A percentile compares a stretch with the other conserved stretches of the same genome.
phyloP scores from a whole-genome alignment of 2,329 filamentous ascomycete genomes.

The Eutypella sp. region DNA sequence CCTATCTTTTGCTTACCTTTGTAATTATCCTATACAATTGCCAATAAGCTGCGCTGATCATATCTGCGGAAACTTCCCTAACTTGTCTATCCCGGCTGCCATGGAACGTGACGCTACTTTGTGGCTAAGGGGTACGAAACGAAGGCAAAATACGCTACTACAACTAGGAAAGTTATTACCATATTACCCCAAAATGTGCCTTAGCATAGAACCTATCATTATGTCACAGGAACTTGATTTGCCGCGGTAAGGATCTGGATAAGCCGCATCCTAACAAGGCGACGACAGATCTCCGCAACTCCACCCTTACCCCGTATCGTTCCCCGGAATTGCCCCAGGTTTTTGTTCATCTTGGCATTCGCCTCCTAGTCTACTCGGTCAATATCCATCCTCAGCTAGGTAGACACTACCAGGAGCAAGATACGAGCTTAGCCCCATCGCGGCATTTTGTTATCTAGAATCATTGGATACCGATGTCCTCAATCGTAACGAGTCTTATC shows the following conservation, averaged over 20 bases:
- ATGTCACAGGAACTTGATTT: background rate
- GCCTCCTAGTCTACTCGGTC: background rate
- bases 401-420: background rate
- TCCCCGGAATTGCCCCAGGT: background rate
- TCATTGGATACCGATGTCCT: background rate
- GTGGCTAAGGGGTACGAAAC: background rate
- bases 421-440: background rate
- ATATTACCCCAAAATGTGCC: background rate
- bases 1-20: background rate
- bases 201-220: background rate
- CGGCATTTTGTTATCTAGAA: background rate
- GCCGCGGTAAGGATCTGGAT: background rate
- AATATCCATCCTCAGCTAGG: background rate
- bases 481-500: background rate
- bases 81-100: background rate
- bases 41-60: background rate
- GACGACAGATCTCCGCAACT: background rate
- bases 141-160: background rate
- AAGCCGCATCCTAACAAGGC: background rate
- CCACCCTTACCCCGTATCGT: background rate
- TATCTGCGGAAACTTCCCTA: background rate
- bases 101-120: background rate
- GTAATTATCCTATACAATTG: background rate
- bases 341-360: background rate
- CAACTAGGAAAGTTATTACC: background rate